phyloP scores from a whole-genome alignment of 2,329 filamentous ascomycete genomes.

The Pseudogymnoascus sp. region DNA sequence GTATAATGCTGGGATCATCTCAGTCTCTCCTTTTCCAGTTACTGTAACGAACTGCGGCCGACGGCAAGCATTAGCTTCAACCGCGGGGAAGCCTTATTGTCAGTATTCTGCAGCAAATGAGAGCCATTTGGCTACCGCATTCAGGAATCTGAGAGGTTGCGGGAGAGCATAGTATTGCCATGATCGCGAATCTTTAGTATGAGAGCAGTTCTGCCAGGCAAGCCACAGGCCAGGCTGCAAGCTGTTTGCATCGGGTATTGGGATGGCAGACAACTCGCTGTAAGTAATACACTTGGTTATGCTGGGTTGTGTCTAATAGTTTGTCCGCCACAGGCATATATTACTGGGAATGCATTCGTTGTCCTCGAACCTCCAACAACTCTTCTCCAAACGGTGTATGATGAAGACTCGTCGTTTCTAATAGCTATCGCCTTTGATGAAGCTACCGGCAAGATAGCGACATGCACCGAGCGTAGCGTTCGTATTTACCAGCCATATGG shows the following conservation, averaged over 20 bases:
- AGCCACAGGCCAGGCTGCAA: slow-evolving; percentile 70
- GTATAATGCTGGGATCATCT: background rate
- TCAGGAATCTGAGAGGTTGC: background rate
- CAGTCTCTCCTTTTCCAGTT: background rate
- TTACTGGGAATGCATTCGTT: slow-evolving; percentile 80
- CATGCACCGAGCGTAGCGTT: slow-evolving; percentile 58
- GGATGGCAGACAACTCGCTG: slow-evolving; percentile 65
- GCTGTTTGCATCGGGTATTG: slow-evolving; percentile 68
- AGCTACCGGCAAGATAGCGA: slow-evolving; percentile 74
- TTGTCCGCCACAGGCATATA: slow-evolving; percentile 58
- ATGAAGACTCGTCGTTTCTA: slow-evolving; percentile 59
- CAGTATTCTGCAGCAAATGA: slow-evolving; percentile 2
- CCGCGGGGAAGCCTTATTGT: background rate
- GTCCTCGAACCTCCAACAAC: slow-evolving; percentile 68
- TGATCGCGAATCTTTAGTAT: slow-evolving; percentile 41
- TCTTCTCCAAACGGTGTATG: slow-evolving; percentile 84
- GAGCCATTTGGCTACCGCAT: background rate
- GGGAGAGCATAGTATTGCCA: background rate
- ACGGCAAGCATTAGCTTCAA: background rate
- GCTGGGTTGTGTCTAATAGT: slow-evolving; percentile 13
- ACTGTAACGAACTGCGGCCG: background rate
- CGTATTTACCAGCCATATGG: slow-evolving; percentile 74
- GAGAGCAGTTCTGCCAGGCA: slow-evolving; percentile 73
- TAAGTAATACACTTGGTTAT: slow-evolving; percentile 35
- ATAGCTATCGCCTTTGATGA: slow-evolving; percentile 78